phyloP scores from a whole-genome alignment of 768 basidiomycete genomes.

The Crassisporium funariophilum region DNA sequence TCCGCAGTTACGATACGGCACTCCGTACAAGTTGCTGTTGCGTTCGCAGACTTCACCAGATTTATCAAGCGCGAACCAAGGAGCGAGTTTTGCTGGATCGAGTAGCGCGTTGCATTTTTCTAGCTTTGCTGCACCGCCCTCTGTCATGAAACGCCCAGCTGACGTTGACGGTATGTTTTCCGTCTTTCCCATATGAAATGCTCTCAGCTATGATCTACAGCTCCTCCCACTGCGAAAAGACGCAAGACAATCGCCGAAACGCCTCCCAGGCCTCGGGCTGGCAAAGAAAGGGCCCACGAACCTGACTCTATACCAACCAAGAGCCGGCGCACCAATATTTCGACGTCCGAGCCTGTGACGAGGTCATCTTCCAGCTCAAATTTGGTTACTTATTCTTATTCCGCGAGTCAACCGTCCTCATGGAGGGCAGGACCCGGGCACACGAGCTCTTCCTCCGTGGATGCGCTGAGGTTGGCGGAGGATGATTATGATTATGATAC shows the following conservation, averaged over 20 bases:
- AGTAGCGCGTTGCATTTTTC: neutral
- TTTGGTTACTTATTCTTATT: neutral
- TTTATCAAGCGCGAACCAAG: too few relatives aligned
- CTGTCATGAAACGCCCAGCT: conserved; percentile 9
- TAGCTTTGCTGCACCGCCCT: neutral
- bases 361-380: conserved; percentile 12
- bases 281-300: conserved; percentile 8
- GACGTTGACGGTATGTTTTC: conserved; percentile 12
- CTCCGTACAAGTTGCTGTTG: too few relatives aligned
- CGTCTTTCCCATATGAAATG: neutral
- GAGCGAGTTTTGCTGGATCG: neutral
- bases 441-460: too few relatives aligned
- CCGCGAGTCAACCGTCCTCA: conserved; percentile 12
- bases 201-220: neutral
- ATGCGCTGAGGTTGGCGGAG: too few relatives aligned
- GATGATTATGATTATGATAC: conserved; percentile 27
- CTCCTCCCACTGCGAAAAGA: conserved; percentile 14
- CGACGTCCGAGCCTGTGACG: conserved; percentile 18
- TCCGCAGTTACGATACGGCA: too few relatives aligned
- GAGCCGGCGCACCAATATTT: neutral
- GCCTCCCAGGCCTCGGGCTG: neutral
- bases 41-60: too few relatives aligned
- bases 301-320: neutral
- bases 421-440: neutral
- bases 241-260: neutral